Evolutionary conservation across 2,329 filamentous ascomycete genomes (phyloP), one percentile per base, ranked within the genome.

Genomic region (Stylonectria norvegica): DNA sequence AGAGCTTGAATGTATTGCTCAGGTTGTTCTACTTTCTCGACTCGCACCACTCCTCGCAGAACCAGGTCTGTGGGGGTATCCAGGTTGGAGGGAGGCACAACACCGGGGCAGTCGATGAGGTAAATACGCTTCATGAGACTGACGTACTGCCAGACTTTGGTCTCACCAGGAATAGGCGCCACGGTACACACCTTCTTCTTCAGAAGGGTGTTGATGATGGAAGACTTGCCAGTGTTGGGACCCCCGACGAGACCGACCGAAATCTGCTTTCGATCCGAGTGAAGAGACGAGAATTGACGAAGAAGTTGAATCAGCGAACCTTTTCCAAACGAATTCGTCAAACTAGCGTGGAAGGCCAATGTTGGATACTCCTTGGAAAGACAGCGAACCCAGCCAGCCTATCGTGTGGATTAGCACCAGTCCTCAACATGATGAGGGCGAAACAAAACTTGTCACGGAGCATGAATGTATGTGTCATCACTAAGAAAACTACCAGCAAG

Each of bases 131-230:
- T 94, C 86, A 95, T 95, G 44, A 97, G 68, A 3, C 89, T 95
- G 52, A 96, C 89, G 60, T 96, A 96, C 63, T 96, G 91, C 91
- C 93, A 97, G 20, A 96, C 86, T 68, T 96, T 97, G 22, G 91
- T 97, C 71, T 96, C 90, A 11, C 90, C 93, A 5, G 93, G 91
- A 47, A 97, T 95, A 5, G 91, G 93, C 5, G 93, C 93, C 4
- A 95, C 89, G 12, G 77, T 93, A 69, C 90, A 90, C 28, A 96
- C 90, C 63, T 93, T 90, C 73, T 96, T 97, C 64, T 89, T 91
- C 32, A 89, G 79, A 3, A 98, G 71, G 0, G 91, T 95, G 69
- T 98, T 98, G 69, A 98, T 97, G 53, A 98, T 93, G 30, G 87
- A 93, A 3, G 87, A 95, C 66, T 98, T 98, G 56, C 93, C 93